Conservation (phyloP, 2,329 filamentous ascomycete species). For the Alternaria ethzedia region DNA sequence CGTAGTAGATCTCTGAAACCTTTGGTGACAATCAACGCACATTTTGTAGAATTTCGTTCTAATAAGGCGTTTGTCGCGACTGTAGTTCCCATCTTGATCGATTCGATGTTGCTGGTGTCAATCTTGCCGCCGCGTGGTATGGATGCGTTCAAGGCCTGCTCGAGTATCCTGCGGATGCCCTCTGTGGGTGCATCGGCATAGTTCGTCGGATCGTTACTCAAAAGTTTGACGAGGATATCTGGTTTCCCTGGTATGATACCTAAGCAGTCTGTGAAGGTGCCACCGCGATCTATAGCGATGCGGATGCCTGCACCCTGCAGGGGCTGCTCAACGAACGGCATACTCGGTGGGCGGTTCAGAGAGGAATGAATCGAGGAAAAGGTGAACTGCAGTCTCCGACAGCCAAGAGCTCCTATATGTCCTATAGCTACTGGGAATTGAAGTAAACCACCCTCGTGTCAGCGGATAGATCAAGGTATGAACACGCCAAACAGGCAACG, state of each 20-base stretch:
- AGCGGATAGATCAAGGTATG: not conserved
- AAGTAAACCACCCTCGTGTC: not conserved
- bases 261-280: constrained; percentile 39
- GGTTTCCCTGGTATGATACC: constrained; percentile 23
- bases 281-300: constrained; percentile 33
- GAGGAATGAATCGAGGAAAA: not conserved
- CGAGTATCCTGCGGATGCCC: constrained; percentile 40
- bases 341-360: not conserved
- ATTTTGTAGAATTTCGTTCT: constrained; percentile 20
- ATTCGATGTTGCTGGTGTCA: constrained; percentile 23
- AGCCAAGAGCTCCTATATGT: not conserved
- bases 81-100: constrained; percentile 30
- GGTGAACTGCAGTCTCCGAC: not conserved
- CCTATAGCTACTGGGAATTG: not conserved
- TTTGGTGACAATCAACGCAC: constrained; percentile 26
- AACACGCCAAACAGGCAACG: not conserved
- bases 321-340: constrained; percentile 17
- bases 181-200: constrained; percentile 43
- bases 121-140: constrained; percentile 32
- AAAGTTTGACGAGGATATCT: constrained; percentile 39
- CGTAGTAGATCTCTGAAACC: constrained; percentile 28
- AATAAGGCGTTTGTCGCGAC: constrained; percentile 34
- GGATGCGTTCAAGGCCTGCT: constrained; percentile 17
- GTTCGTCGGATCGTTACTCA: constrained; percentile 37
- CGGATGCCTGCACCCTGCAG: constrained; percentile 13